A percentile compares a stretch with the other conserved stretches of the same genome.
phyloP scores from a whole-genome alignment of 2,329 filamentous ascomycete species.

The Cryphonectria naterciae region DNA sequence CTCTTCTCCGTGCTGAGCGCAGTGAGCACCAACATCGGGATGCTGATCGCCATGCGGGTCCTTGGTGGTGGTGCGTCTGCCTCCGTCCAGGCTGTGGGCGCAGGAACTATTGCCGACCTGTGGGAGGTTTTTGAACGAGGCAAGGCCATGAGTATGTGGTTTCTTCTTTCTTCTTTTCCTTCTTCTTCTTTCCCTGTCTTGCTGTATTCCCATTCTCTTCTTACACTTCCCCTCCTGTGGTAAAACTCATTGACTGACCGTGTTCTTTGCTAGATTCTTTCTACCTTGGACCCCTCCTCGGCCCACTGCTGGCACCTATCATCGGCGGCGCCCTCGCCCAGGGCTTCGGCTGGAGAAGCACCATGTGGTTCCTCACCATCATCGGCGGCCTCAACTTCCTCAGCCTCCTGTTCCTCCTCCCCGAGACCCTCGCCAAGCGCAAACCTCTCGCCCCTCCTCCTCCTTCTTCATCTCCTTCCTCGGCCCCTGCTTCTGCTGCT shows the following conservation, averaged over 20 bases:
- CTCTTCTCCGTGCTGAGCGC: constrained; percentile 73
- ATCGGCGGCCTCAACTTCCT: constrained; percentile 66
- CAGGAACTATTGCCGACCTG: constrained; percentile 80
- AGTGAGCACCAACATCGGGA: constrained; percentile 68
- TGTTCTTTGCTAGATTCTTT: constrained; percentile 51
- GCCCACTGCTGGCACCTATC: constrained; percentile 76
- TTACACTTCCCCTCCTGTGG: too few relatives aligned
- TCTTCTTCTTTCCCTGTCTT: neutral
- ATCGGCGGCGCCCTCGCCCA: constrained; percentile 75
- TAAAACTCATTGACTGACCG: neutral
- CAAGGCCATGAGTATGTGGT: constrained; percentile 68
- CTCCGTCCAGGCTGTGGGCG: constrained; percentile 81
- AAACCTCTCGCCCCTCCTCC: constrained; percentile 30
- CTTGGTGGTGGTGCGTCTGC: constrained; percentile 77
- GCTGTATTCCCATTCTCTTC: neutral
- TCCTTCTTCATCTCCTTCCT: neutral
- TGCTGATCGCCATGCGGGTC: constrained; percentile 78
- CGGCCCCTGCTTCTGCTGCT: neutral
- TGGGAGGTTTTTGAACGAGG: constrained; percentile 77
- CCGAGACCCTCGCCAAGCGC: constrained; percentile 62
- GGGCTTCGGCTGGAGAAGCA: constrained; percentile 72
- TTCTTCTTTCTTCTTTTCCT: neutral
- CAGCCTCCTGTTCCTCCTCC: constrained; percentile 63
- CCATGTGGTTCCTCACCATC: constrained; percentile 76
- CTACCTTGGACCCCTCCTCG: constrained; percentile 77